These are phyloP conservation scores for Discostella pseudostelligera DNA, from an alignment of 108 stramenopile genomes.

Conservation along the genomic window DNA sequence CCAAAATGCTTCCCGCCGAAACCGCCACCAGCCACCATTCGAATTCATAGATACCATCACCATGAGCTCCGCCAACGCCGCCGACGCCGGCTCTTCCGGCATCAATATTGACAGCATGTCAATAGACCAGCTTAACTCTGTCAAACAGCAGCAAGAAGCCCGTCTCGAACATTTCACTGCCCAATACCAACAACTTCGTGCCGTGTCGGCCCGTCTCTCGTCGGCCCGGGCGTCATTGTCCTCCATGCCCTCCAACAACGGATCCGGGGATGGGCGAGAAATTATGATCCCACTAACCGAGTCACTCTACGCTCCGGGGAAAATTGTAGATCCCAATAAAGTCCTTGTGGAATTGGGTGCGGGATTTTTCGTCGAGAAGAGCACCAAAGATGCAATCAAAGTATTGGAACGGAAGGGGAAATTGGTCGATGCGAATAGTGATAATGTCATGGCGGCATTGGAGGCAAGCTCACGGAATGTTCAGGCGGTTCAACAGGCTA, in stretches of 20 bases:
- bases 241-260: constrained; percentile 8
- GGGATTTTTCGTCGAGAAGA: constrained; percentile 83
- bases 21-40: no score
- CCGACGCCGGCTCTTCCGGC: constrained; percentile 7
- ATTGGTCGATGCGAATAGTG: constrained; percentile 79
- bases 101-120: constrained; percentile 77
- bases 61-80: constrained; percentile 25
- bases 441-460: constrained; percentile 71
- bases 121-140: constrained; percentile 77
- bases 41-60: no score
- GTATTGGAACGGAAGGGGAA: constrained; percentile 76
- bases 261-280: constrained; percentile 49
- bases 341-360: constrained; percentile 86
- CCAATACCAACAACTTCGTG: constrained; percentile 73
- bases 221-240: constrained; percentile 58
- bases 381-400: constrained; percentile 55
- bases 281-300: constrained; percentile 89
- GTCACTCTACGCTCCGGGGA: constrained; percentile 84
- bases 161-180: constrained; percentile 65
- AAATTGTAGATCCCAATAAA: constrained; percentile 67
- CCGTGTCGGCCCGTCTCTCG: constrained; percentile 71
- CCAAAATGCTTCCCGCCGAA: no score
- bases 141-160: constrained; percentile 75
- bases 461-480: constrained; percentile 67
- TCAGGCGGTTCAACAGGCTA: constrained; percentile 63